Evolutionary conservation across 169 alveolate genomes (phyloP).

Genomic region (Cryptosporidium xiaoi): DNA sequence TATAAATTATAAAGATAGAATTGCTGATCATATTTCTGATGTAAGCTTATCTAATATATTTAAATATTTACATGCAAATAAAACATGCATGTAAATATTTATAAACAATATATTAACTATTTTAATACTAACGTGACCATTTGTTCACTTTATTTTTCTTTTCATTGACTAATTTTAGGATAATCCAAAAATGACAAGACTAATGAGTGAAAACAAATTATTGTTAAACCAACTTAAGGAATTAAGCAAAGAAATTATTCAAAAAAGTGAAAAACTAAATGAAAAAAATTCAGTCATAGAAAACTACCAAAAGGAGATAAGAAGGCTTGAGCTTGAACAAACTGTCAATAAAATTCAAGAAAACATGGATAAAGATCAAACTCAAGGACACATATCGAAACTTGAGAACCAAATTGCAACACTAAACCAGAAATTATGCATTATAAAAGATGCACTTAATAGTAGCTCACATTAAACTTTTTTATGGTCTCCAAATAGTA

Average conservation of each 20-base stretch:
- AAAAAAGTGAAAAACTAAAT: constrained; percentile 37
- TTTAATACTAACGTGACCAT: neutral
- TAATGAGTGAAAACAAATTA: constrained; percentile 19
- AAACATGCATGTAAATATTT: neutral
- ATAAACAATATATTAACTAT: neutral
- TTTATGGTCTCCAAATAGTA: too few relatives aligned
- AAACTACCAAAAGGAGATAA: constrained; percentile 47
- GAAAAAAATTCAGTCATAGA: constrained; percentile 44
- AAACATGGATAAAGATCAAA: constrained; percentile 62
- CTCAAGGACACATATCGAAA: constrained; percentile 25
- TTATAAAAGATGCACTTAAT: constrained; percentile 27
- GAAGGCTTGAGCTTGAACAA: constrained; percentile 43
- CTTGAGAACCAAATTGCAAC: constrained; percentile 33
- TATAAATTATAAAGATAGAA: constrained; percentile 34
- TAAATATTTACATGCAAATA: neutral
- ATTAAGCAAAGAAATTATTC: constrained; percentile 25
- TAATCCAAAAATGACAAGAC: constrained; percentile 46
- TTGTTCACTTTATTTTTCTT: neutral
- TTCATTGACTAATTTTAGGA: constrained; percentile 9
- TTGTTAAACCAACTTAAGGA: constrained; percentile 51
- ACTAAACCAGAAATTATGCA: constrained; percentile 23
- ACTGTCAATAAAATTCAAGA: constrained; percentile 64
- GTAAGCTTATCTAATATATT: constrained; percentile 13
- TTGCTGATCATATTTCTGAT: neutral
- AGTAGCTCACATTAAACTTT: neutral